phyloP scores from a whole-genome alignment of 1,284 basidiomycete genomes.

The Leccinum fuscescens region DNA sequence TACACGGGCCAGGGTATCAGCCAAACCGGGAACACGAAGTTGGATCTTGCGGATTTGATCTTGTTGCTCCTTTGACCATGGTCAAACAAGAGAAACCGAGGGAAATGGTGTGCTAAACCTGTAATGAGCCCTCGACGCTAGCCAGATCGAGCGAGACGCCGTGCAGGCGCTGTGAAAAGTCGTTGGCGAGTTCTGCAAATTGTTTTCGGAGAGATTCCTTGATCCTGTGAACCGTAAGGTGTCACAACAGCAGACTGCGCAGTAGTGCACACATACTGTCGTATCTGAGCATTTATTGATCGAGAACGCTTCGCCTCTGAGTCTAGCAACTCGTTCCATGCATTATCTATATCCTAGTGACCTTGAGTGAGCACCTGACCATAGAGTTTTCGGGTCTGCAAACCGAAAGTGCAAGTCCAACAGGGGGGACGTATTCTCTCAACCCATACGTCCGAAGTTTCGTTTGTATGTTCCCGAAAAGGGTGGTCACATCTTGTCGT shows the following conservation, averaged over 20 bases:
- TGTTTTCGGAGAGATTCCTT: constrained; percentile 84
- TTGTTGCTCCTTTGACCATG: constrained; percentile 49
- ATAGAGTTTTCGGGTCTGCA: constrained; percentile 21
- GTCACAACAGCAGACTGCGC: background rate
- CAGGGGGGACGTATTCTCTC: constrained; percentile 78
- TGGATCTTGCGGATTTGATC: constrained; percentile 55
- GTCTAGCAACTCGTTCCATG: constrained; percentile 73
- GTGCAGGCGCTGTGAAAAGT: constrained; percentile 75
- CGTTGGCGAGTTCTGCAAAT: constrained; percentile 84
- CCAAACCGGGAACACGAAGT: constrained; percentile 60
- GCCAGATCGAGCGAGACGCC: constrained; percentile 75
- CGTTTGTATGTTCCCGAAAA: constrained; percentile 93
- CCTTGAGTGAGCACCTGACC: constrained; percentile 10
- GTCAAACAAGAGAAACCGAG: constrained; percentile 21
- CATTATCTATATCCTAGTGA: constrained; percentile 68
- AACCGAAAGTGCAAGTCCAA: constrained; percentile 64
- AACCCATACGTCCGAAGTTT: constrained; percentile 91
- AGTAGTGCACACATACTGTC: constrained; percentile 65
- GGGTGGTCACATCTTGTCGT: constrained; percentile 82
- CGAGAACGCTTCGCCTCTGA: constrained; percentile 80
- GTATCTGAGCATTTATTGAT: constrained; percentile 88
- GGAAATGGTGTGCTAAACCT: constrained; percentile 47
- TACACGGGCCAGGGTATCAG: constrained; percentile 55
- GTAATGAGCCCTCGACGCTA: constrained; percentile 74
- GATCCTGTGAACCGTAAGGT: constrained; percentile 54